Evolutionary conservation across 805 yeast species (phyloP).

Genomic region (Alloascoidea africana): DNA sequence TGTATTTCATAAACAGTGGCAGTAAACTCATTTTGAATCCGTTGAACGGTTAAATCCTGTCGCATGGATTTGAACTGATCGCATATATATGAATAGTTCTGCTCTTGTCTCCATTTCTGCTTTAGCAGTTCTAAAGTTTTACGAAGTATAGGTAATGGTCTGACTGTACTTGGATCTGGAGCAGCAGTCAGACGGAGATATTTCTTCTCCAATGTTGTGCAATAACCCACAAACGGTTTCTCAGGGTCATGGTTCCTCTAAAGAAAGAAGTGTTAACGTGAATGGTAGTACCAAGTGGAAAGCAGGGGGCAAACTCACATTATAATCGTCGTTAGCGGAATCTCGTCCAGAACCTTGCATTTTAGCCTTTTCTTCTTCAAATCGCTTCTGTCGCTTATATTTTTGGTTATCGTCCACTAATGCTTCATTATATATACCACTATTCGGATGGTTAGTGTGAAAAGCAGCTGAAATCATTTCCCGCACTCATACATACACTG

Average conservation of each 20-base stretch:
- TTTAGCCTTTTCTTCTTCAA: slow-evolving; percentile 20
- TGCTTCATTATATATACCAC: not conserved
- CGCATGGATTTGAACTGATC: slow-evolving; percentile 87
- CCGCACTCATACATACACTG: not conserved
- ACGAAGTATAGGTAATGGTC: slow-evolving; percentile 53
- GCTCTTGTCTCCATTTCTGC: slow-evolving; percentile 33
- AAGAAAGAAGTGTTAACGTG: too few relatives aligned
- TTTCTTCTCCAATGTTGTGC: slow-evolving; percentile 53
- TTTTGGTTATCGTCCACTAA: slow-evolving; percentile 17
- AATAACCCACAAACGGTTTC: slow-evolving; percentile 40
- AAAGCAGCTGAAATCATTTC: not conserved
- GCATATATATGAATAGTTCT: slow-evolving; percentile 60
- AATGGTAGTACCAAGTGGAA: slow-evolving; percentile 2
- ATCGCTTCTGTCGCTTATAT: slow-evolving; percentile 31
- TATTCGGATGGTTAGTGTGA: slow-evolving; percentile 8
- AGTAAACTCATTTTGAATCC: slow-evolving; percentile 63
- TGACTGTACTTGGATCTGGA: slow-evolving; percentile 71
- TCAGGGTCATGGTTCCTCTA: slow-evolving; percentile 4
- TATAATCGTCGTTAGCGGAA: slow-evolving; percentile 4
- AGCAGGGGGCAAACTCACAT: slow-evolving; percentile 5
- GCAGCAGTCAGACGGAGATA: slow-evolving; percentile 81
- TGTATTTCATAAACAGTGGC: slow-evolving; percentile 72
- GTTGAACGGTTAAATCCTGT: slow-evolving; percentile 89
- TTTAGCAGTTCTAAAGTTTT: slow-evolving; percentile 40
- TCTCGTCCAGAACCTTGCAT: slow-evolving; percentile 4